Base-by-base conservation (phyloP, 2,329 filamentous ascomycete genomes). In the Sporothrix brasiliensis region DNA sequence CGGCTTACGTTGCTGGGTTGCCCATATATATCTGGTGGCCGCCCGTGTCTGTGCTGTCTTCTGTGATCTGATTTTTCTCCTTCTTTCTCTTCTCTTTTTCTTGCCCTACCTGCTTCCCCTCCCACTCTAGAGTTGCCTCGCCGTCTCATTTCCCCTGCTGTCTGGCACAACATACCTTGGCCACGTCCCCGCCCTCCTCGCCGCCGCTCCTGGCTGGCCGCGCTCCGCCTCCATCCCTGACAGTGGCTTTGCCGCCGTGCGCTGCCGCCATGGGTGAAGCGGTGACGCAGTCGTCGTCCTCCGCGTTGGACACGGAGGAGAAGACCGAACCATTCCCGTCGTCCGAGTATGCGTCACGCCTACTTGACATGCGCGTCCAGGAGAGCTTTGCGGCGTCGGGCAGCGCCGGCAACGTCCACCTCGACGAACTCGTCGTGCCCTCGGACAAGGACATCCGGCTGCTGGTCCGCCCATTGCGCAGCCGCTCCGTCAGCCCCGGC, bases 261-360 rank as follows among this genome's bases (percentile, higher is more conserved):
- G 65, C 49, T 24, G 66, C 52, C 61, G n/a, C 39, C 39, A 66
- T 66, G 63, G 61, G 63, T 52, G 63, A 66, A 66, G 63, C 30
- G 63, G 63, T 52, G 63, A 66, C 52, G 21, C 66, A 39, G 69
- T 44, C 41, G 13, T 44, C 41, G 13, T 53, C 39, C 63, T 76
- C 78, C 30, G 71, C 73, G 27, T 73, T 78, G 74, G 77, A 78
- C 66, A 81, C 81, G 34, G 80, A 83, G 77, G 85, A 88, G 79
- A 84, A 82, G 78, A 88, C 86, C 61, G 85, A 88, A 78, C 85
- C 86, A 11, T 86, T 87, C 74, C 86, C 86, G 11, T 81, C 86
- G 73, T 83, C 84, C 66, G 85, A 88, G 77, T 82, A 87, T 73
- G 82, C 86, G 67, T 79, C 82, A 34, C 84, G 85, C 21, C 78